Base-by-base conservation (phyloP, 345 rosid species). In the Eucalyptus rudis region DNA sequence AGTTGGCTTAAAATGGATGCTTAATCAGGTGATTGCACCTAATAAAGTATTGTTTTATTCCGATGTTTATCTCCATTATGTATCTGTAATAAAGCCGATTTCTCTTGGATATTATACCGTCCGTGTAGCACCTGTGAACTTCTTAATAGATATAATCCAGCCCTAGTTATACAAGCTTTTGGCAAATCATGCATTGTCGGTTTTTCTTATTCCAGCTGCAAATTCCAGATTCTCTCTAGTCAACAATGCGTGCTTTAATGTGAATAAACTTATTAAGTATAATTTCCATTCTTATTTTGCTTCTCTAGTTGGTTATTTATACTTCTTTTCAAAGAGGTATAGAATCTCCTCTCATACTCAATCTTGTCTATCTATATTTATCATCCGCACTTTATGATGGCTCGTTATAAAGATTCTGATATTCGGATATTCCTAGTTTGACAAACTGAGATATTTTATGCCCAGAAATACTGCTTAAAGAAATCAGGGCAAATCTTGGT, bases 1-100 rank as follows among this genome's bases (percentile, higher is more conserved):
- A 0, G 99, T 96, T 92, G 99, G 99, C 79, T 92, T 98, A 86
- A 98, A 98, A 92, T 98, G 99, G 99, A 98, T 98, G 99, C 99
- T 98, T 91, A 98, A 98, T 94, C 99, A 98, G 97, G 99, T 97
- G 87, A 93, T 87, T 56, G 54, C 44, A 17, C 87, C 29, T 86
- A 49, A 6, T n/a, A 44, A 9, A 29, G 43, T 31, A 27, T 52
- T 33, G 43, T 13, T 7, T 86, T 86, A 29, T 49, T 29, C 27
- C 45, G 0, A 0, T 58, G 27, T 17, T 62, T 49, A 51, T 50
- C 40, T 87, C 44, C 40, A 3, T 13, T 54, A 40, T 17, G 7
- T 14, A 19, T 52, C 71, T 43, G 24, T 86, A 40, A 14, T 7
- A 59, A 17, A 16, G 80, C 80, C 6, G 27, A 71, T 88, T 27